Percentiles rank a stretch among this genome's conserved stretches.
Conservation (phyloP, 108 stramenopile genomes). For the Cyclotella atomus region DNA sequence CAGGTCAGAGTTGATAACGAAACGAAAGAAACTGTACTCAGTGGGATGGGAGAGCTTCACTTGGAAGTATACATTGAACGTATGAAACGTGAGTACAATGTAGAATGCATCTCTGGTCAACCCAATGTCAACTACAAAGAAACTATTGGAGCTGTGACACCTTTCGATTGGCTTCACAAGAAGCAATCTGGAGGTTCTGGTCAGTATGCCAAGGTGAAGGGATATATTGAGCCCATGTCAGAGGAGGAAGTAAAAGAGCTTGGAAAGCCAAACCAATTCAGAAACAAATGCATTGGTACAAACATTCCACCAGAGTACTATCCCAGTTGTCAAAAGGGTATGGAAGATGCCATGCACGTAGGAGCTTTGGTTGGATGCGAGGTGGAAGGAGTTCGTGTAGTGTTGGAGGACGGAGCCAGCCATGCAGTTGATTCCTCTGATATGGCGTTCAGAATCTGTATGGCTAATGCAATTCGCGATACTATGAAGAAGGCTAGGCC, state of each 20-base stretch:
- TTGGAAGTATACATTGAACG: conserved; percentile 99
- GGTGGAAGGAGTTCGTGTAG: conserved; percentile 92
- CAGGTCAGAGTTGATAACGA: conserved; percentile 91
- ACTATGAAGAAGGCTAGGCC: conserved; percentile 88
- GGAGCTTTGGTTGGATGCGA: conserved; percentile 94
- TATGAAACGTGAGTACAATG: conserved; percentile 96
- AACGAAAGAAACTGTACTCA: conserved; percentile 96
- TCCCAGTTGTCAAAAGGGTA: conserved; percentile 95
- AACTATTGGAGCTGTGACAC: conserved; percentile 80
- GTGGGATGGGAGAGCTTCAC: conserved; percentile 99
- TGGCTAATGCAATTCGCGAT: conserved; percentile 93
- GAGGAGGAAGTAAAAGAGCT: conserved; percentile 82
- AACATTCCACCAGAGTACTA: conserved; percentile 99
- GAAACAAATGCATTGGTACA: conserved; percentile 93
- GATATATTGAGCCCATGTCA: conserved; percentile 95
- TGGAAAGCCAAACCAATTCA: conserved; percentile 84
- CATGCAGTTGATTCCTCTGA: conserved; percentile 99
- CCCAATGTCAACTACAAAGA: conserved; percentile 99
- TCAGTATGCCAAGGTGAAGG: conserved; percentile 97
- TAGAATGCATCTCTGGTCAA: conserved; percentile 90
- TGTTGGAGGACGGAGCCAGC: conserved; percentile 92
- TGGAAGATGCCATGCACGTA: conserved; percentile 87
- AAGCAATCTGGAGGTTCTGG: conserved; percentile 99
- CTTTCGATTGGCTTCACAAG: conserved; percentile 98
- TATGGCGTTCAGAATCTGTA: conserved; percentile 96